Conservation (phyloP, 768 basidiomycete species). For the Calvatia gigantea region DNA sequence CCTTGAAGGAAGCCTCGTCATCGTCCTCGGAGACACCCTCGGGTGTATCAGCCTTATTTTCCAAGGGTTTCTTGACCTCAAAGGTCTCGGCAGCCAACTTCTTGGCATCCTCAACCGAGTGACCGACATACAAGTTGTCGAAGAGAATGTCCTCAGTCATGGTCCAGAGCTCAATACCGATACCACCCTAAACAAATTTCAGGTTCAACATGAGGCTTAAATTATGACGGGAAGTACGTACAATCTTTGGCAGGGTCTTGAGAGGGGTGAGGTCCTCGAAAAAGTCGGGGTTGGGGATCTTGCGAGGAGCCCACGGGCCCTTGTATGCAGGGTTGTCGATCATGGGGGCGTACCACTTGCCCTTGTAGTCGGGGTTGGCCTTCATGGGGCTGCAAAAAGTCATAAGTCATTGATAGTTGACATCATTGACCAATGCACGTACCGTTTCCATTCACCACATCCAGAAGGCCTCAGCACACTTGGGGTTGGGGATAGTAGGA, state of each 20-base stretch:
- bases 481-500: constrained; percentile 86
- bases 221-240: constrained; percentile 30
- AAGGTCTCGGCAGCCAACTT: constrained; percentile 85
- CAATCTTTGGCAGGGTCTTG: constrained; percentile 83
- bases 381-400: constrained; percentile 65
- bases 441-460: constrained; percentile 94
- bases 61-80: constrained; percentile 82
- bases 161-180: constrained; percentile 99
- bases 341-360: constrained; percentile 94
- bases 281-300: constrained; percentile 88
- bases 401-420: constrained; percentile 2
- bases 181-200: constrained; percentile 65
- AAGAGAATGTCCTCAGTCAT: constrained; percentile 97
- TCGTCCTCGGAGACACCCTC: constrained; percentile 48
- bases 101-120: constrained; percentile 85
- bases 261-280: constrained; percentile 86
- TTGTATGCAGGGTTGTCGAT: constrained; percentile 98
- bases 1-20: constrained; percentile 49
- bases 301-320: constrained; percentile 88
- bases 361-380: constrained; percentile 94
- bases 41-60: constrained; percentile 59
- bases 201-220: constrained; percentile 6
- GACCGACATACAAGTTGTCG: constrained; percentile 91
- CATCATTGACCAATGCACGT: constrained; percentile 16
- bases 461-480: constrained; percentile 87